These are phyloP conservation scores for Fibroporia radiculosa DNA, from an alignment of 768 basidiomycete species.

Conservation along the genomic window DNA sequence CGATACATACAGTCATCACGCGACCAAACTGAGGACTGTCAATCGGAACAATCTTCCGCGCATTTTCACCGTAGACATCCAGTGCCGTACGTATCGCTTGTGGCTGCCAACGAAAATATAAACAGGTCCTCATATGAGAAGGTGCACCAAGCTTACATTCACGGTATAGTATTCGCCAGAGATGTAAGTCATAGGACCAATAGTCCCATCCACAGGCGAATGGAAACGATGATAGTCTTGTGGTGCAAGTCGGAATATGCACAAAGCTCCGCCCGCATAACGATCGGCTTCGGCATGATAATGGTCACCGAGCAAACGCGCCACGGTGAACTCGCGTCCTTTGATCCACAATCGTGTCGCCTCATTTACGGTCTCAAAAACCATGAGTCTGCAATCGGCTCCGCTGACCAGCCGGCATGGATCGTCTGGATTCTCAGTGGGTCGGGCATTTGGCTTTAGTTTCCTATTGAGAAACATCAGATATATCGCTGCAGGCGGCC, in stretches of 20 bases:
- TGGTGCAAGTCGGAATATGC: slow-evolving; percentile 87
- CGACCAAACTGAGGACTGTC: slow-evolving; percentile 84
- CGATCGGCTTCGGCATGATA: slow-evolving; percentile 64
- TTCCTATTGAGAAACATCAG: slow-evolving; percentile 41
- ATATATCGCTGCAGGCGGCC: neutral
- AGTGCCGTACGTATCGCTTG: slow-evolving; percentile 88
- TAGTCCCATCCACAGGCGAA: slow-evolving; percentile 73
- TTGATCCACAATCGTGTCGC: slow-evolving; percentile 96
- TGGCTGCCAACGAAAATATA: slow-evolving; percentile 39
- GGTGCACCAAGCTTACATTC: slow-evolving; percentile 49
- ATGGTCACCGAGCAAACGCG: slow-evolving; percentile 67
- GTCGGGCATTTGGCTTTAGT: slow-evolving; percentile 77
- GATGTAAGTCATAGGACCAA: slow-evolving; percentile 80
- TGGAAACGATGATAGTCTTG: slow-evolving; percentile 97
- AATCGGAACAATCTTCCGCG: slow-evolving; percentile 86
- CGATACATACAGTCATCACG: slow-evolving; percentile 88
- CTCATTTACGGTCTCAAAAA: slow-evolving; percentile 78
- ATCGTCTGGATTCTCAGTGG: slow-evolving; percentile 63
- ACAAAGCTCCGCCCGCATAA: slow-evolving; percentile 76
- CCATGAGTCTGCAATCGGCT: slow-evolving; percentile 97
- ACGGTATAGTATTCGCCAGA: slow-evolving; percentile 95
- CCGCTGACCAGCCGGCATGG: slow-evolving; percentile 74
- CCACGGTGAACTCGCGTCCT: slow-evolving; percentile 86
- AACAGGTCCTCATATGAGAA: neutral
- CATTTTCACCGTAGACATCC: slow-evolving; percentile 94